These are phyloP conservation scores for Vicia villosa DNA, from an alignment of 306 rosid species.

Conservation along the genomic window DNA sequence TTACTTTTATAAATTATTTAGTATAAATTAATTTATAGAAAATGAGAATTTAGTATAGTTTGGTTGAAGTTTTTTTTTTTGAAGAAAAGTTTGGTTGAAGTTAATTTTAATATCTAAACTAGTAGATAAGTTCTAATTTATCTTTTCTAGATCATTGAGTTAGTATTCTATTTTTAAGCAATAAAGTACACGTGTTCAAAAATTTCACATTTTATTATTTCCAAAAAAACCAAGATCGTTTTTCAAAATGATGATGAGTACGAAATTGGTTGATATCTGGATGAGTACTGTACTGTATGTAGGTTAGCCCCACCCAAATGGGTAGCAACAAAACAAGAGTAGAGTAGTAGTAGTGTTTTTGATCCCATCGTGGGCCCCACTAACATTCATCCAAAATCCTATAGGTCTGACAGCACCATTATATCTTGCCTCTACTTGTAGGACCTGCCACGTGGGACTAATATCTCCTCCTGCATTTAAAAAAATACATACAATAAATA, in stretches of 20 bases:
- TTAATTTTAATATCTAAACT: no score
- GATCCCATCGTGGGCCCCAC: constrained; percentile 17
- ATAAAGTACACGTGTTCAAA: no score
- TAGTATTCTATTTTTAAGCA: no score
- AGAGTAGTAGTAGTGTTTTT: not conserved
- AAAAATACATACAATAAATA: no score
- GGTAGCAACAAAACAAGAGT: not conserved
- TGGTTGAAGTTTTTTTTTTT: no score
- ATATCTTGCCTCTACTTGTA: not conserved
- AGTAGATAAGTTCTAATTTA: no score
- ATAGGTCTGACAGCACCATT: constrained; percentile 1
- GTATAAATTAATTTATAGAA: no score
- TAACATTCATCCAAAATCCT: not conserved
- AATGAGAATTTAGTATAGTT: no score
- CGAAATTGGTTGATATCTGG: not conserved
- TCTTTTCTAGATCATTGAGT: no score
- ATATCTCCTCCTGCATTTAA: not conserved
- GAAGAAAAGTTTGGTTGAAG: no score
- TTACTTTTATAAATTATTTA: no score
- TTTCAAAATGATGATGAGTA: not conserved
- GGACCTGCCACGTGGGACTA: constrained; percentile 13
- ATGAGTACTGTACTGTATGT: not conserved
- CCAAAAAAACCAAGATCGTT: not conserved
- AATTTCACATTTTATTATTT: no score
- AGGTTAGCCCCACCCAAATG: not conserved